Conservation (phyloP, 169 alveolate species). For the Plasmodium gaboni region DNA sequence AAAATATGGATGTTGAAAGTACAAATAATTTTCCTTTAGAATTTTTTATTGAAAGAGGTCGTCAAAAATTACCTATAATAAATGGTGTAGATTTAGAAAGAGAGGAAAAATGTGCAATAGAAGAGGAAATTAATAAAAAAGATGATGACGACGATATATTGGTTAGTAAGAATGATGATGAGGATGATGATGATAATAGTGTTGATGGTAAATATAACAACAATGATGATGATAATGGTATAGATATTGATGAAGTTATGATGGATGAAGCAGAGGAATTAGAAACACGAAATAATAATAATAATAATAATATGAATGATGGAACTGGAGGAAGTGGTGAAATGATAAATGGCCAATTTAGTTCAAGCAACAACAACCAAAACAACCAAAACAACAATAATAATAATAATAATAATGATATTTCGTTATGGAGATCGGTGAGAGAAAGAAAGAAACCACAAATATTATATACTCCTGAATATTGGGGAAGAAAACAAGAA, state of each 20-base stretch:
- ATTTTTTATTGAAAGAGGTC: slow-evolving; percentile 76
- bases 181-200: slow-evolving; percentile 41
- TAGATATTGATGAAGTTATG: slow-evolving; percentile 84
- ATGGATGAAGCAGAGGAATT: slow-evolving; percentile 77
- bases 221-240: slow-evolving; percentile 77
- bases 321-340: background rate
- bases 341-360: background rate
- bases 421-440: slow-evolving; percentile 84
- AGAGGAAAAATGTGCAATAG: slow-evolving; percentile 49
- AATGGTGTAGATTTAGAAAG: slow-evolving; percentile 77
- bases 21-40: slow-evolving; percentile 78
- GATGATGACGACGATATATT: slow-evolving; percentile 36
- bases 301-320: slow-evolving; percentile 6
- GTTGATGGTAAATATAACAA: slow-evolving; percentile 55
- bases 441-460: slow-evolving; percentile 85
- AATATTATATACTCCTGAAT: slow-evolving; percentile 84
- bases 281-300: slow-evolving; percentile 12
- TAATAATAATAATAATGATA: slow-evolving; percentile 18
- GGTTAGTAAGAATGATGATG: slow-evolving; percentile 33
- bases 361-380: background rate
- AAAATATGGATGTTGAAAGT: slow-evolving; percentile 78
- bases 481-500: slow-evolving; percentile 86
- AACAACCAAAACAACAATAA: background rate
- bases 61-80: slow-evolving; percentile 77
- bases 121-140: slow-evolving; percentile 75